These are phyloP conservation scores for Meredithiella fracta DNA, from an alignment of 2,329 filamentous ascomycete species.

Conservation along the genomic window DNA sequence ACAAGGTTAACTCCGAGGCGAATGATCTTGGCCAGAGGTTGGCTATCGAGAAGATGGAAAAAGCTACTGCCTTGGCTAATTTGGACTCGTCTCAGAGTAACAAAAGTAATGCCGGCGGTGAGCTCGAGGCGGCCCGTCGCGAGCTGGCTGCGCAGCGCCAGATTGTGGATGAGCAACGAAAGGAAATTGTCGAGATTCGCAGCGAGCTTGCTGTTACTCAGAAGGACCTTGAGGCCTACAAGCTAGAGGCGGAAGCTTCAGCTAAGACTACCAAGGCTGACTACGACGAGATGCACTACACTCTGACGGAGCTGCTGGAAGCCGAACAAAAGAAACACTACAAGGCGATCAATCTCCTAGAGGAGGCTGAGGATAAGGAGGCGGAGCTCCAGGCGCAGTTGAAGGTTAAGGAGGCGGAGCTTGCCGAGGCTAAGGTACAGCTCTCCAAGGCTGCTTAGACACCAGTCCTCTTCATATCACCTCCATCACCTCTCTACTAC, in stretches of 20 bases:
- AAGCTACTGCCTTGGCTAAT: slow-evolving; percentile 41
- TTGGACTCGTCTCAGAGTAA: slow-evolving; percentile 38
- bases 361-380: too few species aligned
- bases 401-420: slow-evolving; percentile 47
- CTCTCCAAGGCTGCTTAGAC: slow-evolving; percentile 14
- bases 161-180: slow-evolving; percentile 26
- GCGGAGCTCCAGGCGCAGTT: slow-evolving; percentile 36
- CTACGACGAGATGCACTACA: slow-evolving; percentile 47
- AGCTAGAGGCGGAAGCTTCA: slow-evolving; percentile 33
- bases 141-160: slow-evolving; percentile 34
- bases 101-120: slow-evolving; percentile 40
- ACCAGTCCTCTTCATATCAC: slow-evolving; percentile 11
- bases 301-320: slow-evolving; percentile 42
- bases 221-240: slow-evolving; percentile 38
- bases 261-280: slow-evolving; percentile 41
- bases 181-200: slow-evolving; percentile 21
- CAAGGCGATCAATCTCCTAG: too few species aligned
- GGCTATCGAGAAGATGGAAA: slow-evolving; percentile 43
- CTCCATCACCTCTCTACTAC: slow-evolving; percentile 12
- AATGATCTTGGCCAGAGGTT: slow-evolving; percentile 36
- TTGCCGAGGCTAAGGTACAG: slow-evolving; percentile 43
- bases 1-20: slow-evolving; percentile 23
- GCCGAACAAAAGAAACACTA: slow-evolving; percentile 39
- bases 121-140: slow-evolving; percentile 33
- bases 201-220: slow-evolving; percentile 32